Evolutionary conservation across 2,329 filamentous ascomycete species (phyloP), one percentile per base, ranked within the genome.

Genomic region (Colletotrichum tropicale): DNA sequence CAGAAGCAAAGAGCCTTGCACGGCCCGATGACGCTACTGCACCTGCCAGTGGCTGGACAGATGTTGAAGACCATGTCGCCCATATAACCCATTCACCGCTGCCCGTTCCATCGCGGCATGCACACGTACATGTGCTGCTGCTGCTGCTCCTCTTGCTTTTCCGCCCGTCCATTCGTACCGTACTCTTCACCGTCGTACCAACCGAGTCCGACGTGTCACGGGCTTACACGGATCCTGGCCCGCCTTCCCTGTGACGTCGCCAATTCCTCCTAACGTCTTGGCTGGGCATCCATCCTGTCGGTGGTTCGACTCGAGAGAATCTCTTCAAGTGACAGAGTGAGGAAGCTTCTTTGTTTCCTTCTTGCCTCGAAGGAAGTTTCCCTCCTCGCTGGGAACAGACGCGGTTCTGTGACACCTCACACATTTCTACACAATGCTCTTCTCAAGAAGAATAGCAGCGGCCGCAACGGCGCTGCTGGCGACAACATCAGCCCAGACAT

Each of bases 401-500:
- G 48, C 55, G 16, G n/a, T 43, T 15, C 52, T 58, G 62, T 34
- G 10, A 58, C 62, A 28, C 12, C 24, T 48, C 15, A 61, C 30
- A 64, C 62, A 38, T 21, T 66, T 26, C 52, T 60, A 65, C 36
- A 68, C 26, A 18, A 77, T 78, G 75, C 48, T 76, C 61, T 76
- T 77, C 34, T 66, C 70, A 52, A 66, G 32, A 21, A 68, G 69
- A 62, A 32, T 56, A 60, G 30, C 79, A 9, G 78, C 78, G 24
- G 78, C 78, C 8, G 66, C 76, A 6, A 74, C 79, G 55, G 78
- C 83, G 55, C 73, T 83, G 48, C 65, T 80, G 30, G 75, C 76
- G 28, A 72, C 79, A 28, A 82, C 74, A 30, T 80, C 80, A 34
- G 85, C 85, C 8, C 85, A 87, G 74, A 87, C 85, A 72, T 87